A percentile compares a stretch with the other conserved stretches of the same genome.
These are phyloP conservation scores for Corymbia citriodora DNA, from an alignment of 441 rosid genomes.

Conservation along the genomic window DNA sequence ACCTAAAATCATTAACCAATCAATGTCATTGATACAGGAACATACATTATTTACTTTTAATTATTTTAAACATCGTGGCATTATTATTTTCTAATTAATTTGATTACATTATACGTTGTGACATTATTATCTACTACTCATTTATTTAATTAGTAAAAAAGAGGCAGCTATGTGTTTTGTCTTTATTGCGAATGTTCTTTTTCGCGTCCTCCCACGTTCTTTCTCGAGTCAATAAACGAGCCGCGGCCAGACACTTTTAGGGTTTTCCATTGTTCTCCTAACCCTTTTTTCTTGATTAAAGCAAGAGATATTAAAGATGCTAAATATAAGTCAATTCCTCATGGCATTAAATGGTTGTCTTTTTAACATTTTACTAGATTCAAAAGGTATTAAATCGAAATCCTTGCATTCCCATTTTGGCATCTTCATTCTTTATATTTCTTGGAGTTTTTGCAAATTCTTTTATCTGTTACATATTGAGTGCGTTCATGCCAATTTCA, in stretches of 20 bases:
- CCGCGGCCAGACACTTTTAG: not conserved
- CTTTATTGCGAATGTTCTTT: not conserved
- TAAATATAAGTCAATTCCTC: not conserved
- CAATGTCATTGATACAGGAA: not conserved
- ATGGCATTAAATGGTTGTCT: not conserved
- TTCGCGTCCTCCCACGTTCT: not conserved
- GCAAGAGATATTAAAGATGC: not conserved
- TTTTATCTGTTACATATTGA: rapidly evolving
- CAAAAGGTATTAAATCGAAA: not conserved
- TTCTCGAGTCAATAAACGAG: not conserved
- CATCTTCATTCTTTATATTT: too few relatives aligned
- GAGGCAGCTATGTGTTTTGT: not conserved
- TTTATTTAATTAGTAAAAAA: not conserved
- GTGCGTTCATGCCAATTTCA: rapidly evolving
- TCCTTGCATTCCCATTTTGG: rapidly evolving
- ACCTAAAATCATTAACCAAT: not conserved
- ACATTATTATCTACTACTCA: not conserved
- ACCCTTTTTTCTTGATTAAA: not conserved
- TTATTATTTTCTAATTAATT: not conserved
- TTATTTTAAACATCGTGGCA: not conserved
- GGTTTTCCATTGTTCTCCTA: not conserved
- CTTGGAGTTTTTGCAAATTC: too few relatives aligned
- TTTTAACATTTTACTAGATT: not conserved
- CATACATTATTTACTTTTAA: not conserved
- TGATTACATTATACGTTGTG: not conserved